These are phyloP conservation scores for Pneumocystis jirovecii DNA, from an alignment of 1,139 yeast species.

Conservation along the genomic window DNA sequence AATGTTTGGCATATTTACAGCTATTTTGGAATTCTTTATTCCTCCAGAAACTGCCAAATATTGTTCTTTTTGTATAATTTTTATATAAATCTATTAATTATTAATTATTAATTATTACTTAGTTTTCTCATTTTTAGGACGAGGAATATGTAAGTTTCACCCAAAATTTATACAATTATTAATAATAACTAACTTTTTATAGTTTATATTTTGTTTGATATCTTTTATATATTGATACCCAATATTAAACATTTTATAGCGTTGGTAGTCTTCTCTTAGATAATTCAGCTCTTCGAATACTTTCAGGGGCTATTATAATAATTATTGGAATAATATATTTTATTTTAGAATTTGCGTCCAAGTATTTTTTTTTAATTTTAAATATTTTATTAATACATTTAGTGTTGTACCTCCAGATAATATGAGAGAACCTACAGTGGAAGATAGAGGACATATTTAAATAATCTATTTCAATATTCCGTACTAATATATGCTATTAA, in stretches of 20 bases:
- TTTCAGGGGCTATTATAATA: not conserved
- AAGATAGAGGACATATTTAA: not conserved
- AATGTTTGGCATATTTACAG: constrained; percentile 30
- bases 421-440: not conserved
- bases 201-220: not conserved
- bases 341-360: not conserved
- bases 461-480: not conserved
- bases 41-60: not conserved
- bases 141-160: not conserved
- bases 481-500: not conserved
- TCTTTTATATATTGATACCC: not conserved
- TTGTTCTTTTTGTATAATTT: not conserved
- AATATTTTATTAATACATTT: not conserved
- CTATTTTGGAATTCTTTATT: not conserved
- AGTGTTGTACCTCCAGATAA: not conserved
- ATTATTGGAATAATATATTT: not conserved
- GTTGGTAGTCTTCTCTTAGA: not conserved
- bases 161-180: not conserved
- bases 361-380: not conserved
- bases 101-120: not conserved
- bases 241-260: not conserved
- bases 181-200: not conserved
- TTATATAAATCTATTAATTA: not conserved
- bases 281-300: not conserved
- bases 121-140: not conserved